Evolutionary conservation across 2,329 filamentous ascomycete genomes (phyloP).

Genomic region (Fusarium keratoplasticum): DNA sequence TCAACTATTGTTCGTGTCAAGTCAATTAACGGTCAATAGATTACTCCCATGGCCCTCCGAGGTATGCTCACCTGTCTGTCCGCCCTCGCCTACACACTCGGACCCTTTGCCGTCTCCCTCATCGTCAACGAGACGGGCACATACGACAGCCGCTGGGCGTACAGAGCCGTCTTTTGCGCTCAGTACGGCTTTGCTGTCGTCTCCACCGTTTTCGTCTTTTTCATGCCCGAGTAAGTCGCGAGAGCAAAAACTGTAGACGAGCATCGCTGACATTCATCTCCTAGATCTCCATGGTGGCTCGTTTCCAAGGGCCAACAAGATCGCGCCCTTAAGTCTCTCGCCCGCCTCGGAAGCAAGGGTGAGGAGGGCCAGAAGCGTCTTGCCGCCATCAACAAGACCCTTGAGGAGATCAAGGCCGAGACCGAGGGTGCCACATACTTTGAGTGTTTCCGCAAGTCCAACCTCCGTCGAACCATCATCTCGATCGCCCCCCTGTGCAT

Average conservation of each 20-base stretch:
- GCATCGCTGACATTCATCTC: neutral
- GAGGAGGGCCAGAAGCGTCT: conserved; percentile 46
- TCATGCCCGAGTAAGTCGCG: conserved; percentile 55
- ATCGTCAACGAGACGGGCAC: conserved; percentile 48
- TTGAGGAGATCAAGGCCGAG: conserved; percentile 50
- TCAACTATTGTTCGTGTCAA: neutral
- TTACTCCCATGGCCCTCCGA: conserved; percentile 45
- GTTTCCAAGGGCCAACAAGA: conserved; percentile 48
- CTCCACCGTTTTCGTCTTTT: conserved; percentile 46
- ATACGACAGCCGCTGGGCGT: conserved; percentile 48
- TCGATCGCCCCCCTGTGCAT: conserved; percentile 51
- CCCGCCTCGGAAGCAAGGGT: conserved; percentile 46
- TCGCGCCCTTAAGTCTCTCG: conserved; percentile 50
- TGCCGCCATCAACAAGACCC: conserved; percentile 45
- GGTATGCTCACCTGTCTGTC: conserved; percentile 46
- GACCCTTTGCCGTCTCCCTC: conserved; percentile 47
- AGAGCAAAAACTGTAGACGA: neutral
- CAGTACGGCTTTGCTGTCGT: conserved; percentile 50
- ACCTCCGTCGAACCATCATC: conserved; percentile 55
- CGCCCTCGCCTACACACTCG: conserved; percentile 47
- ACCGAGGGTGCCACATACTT: conserved; percentile 52
- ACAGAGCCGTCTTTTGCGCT: conserved; percentile 47
- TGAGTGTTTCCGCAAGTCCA: conserved; percentile 54
- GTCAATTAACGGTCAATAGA: conserved; percentile 7
- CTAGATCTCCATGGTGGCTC: conserved; percentile 54